phyloP scores from a whole-genome alignment of 345 rosid genomes.

The Combretum micranthum region DNA sequence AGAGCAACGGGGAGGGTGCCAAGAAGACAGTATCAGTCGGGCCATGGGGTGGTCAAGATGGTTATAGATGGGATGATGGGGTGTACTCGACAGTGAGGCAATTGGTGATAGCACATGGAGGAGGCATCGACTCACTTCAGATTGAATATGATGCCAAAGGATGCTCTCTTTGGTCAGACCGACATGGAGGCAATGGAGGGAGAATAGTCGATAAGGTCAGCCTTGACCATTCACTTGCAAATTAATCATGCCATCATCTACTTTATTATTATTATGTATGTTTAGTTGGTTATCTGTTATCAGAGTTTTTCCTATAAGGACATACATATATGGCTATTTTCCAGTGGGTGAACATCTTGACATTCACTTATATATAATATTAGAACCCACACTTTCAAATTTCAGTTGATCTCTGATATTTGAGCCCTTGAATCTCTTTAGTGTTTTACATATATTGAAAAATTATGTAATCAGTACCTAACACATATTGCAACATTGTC shows the following conservation, averaged over 20 bases:
- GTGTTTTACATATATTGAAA: too few species aligned
- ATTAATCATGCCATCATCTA: background rate
- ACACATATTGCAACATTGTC: too few species aligned
- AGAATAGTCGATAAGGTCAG: slow-evolving; percentile 47
- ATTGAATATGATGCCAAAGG: slow-evolving; percentile 68
- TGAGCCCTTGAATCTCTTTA: too few species aligned
- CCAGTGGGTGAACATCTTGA: too few species aligned
- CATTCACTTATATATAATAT: too few species aligned
- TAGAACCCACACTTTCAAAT: too few species aligned
- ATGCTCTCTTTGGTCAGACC: slow-evolving; percentile 58
- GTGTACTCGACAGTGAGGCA: slow-evolving; percentile 51
- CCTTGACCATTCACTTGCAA: background rate
- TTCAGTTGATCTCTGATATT: too few species aligned
- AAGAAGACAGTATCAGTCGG: slow-evolving; percentile 54
- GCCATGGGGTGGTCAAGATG: slow-evolving; percentile 84
- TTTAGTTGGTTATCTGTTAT: too few species aligned
- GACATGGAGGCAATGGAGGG: slow-evolving; percentile 78
- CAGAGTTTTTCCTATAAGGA: background rate
- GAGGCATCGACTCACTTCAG: slow-evolving; percentile 64
- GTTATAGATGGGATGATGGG: slow-evolving; percentile 75
- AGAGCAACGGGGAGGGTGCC: slow-evolving; percentile 35
- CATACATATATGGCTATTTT: background rate
- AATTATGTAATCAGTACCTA: too few species aligned
- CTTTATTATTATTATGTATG: background rate
- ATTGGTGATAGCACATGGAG: slow-evolving; percentile 52